Evolutionary conservation across 257 asterid genomes (phyloP).

Genomic region (Solanum virginianum): DNA sequence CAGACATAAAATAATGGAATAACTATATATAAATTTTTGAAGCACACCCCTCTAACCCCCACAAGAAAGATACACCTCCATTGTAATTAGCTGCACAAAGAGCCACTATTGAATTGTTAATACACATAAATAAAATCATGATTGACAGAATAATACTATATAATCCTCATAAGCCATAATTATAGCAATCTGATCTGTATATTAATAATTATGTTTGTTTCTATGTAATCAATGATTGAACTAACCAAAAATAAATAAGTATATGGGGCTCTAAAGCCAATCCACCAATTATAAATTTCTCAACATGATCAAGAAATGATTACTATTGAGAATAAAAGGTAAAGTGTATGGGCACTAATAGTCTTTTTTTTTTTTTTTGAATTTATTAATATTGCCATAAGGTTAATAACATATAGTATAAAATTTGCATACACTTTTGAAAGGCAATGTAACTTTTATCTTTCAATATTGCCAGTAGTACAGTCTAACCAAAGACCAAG

Average conservation of each 20-base stretch:
- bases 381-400: slow-evolving; percentile 19
- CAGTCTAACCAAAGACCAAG: slow-evolving; percentile 31
- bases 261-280: slow-evolving; percentile 3
- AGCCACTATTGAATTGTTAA: neutral
- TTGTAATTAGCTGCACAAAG: neutral
- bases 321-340: slow-evolving; percentile 15
- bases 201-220: neutral
- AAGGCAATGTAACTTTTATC: slow-evolving; percentile 47
- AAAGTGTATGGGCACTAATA: slow-evolving; percentile 33
- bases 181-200: neutral
- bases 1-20: neutral
- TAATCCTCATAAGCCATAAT: neutral
- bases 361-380: slow-evolving; percentile 13
- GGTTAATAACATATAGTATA: slow-evolving; percentile 13
- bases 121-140: neutral
- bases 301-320: slow-evolving; percentile 49
- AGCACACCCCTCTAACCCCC: neutral
- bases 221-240: slow-evolving; percentile 33
- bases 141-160: neutral
- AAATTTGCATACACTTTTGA: slow-evolving; percentile 23
- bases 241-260: neutral
- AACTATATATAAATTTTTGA: neutral
- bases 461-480: slow-evolving; percentile 18
- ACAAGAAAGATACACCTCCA: neutral
- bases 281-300: slow-evolving; percentile 17